Evolutionary conservation across 345 rosid genomes (phyloP), one percentile per base, ranked within the genome.

Genomic region (Linum lewisii): DNA sequence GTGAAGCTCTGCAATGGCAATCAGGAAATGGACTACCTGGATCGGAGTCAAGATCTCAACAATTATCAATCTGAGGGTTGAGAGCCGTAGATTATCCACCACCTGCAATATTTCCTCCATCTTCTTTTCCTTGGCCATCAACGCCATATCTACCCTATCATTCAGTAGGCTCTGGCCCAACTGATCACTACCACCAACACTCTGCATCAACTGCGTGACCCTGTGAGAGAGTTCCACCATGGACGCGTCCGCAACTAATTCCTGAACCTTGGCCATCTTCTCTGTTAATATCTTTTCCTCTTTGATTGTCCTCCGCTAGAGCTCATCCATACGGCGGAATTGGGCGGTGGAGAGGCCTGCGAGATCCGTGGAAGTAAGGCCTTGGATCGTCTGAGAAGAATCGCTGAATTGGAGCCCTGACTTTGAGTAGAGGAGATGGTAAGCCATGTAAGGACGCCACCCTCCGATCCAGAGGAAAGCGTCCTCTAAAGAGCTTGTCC

Each of bases 401-500:
- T 82, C 4, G 34, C 1, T 76, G 1, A 79, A 62, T 45, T 79
- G 82, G 26, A 70, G 23, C n/a, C 82, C 78, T 4, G 79, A 75
- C 45, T 73, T 72, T 7, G 81, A 79, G 73, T 79, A 76, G 55
- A 82, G 73, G 61, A 82, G 63, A 66, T 79, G 82, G 58, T 79
- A 76, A 24, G 84, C 79, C 75, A 59, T 70, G 68, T 60, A 64
- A 9, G 82, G 84, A 20, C 79, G 64, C 87, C 87, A 82, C n/a
- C 78, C 83, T 0, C 78, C 81, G 6, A 77, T 73, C 83, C 86
- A 82, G 2, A 77, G 75, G 54, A 79, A 77, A 5, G 81, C 78
- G 3, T 68, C 72, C 72, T 82, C 82, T 0, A 82, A 66, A 1
- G 59, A 49, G 64, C 75, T 82, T 26, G 44, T 65, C 87, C 87